These are phyloP conservation scores for Sicyos edulis DNA, from an alignment of 306 rosid species.

Conservation along the genomic window DNA sequence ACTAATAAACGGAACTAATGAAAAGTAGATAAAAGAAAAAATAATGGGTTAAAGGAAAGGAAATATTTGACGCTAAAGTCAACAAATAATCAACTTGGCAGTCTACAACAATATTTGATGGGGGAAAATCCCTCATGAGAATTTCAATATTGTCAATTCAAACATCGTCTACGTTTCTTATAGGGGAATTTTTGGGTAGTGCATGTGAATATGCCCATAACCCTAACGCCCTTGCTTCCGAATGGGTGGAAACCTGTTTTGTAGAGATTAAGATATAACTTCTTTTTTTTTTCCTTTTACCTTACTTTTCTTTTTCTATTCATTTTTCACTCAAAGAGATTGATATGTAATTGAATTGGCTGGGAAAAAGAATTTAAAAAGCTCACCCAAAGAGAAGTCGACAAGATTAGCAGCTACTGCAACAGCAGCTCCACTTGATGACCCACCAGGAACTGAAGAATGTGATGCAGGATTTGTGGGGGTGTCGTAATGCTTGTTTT, in stretches of 20 bases:
- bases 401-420: slow-evolving; percentile 85
- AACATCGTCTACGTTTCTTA: background rate
- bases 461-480: slow-evolving; percentile 77
- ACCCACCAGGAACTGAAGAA: slow-evolving; percentile 74
- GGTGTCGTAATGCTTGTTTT: slow-evolving; percentile 70
- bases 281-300: too few species aligned
- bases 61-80: background rate
- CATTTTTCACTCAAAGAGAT: background rate
- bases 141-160: background rate
- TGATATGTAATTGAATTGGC: background rate
- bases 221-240: background rate
- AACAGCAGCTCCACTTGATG: slow-evolving; percentile 91
- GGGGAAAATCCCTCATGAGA: background rate
- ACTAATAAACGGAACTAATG: background rate
- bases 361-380: background rate
- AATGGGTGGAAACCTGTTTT: slow-evolving; percentile 1
- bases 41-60: background rate
- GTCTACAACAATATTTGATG: background rate
- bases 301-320: too few species aligned
- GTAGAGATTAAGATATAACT: background rate
- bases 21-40: background rate
- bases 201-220: background rate
- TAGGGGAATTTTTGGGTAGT: background rate
- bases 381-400: slow-evolving; percentile 82
- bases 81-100: background rate